Base-by-base conservation (phyloP, 78 protist genomes). In the Isochrysis galbana region DNA sequence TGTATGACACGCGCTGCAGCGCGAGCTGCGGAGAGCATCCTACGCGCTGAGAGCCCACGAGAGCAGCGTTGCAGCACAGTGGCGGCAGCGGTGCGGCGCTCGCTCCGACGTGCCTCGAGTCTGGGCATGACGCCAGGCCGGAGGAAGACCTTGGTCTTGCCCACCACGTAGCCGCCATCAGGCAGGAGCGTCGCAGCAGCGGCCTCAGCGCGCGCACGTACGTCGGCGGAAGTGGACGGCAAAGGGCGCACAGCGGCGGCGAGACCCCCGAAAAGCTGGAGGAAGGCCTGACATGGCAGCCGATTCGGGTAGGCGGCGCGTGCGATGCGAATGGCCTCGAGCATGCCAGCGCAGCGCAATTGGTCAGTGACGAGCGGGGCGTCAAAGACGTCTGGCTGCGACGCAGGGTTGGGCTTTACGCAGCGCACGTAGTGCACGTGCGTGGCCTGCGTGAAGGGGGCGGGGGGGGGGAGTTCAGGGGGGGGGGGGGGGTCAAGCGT, bases 391-490 rank as follows among this genome's bases (percentile, higher is more conserved):
- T 80, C 69, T 7, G 95, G 89, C 32, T 91, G 70, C 84, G 95
- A 92, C 23, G 70, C 80, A 48, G 96, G 97, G 91, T 98, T 98
- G 46, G 99, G 97, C 93, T 97, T 96, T 96, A 98, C 96, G 96
- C 99, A 98, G 26, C 99, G 98, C 47, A 98, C 70, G 89, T 98
- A 98, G 94, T 95, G 97, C 3, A 80, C 51, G 34, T 26, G 47
- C n/a, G 88, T 80, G 61, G 45, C 61, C n/a, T n/a, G n/a, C n/a
- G n/a, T n/a, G n/a, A n/a, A n/a, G n/a, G n/a, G n/a, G n/a, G n/a
- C n/a, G n/a, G n/a, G n/a, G n/a, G n/a, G n/a, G n/a, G n/a, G n/a
- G n/a, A n/a, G n/a, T n/a, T n/a, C n/a, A n/a, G n/a, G n/a, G n/a
- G n/a, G n/a, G n/a, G n/a, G n/a, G n/a, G 26, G 36, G 70, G 1